Base-by-base conservation (phyloP, 306 rosid genomes). In the Vigna radiata region DNA sequence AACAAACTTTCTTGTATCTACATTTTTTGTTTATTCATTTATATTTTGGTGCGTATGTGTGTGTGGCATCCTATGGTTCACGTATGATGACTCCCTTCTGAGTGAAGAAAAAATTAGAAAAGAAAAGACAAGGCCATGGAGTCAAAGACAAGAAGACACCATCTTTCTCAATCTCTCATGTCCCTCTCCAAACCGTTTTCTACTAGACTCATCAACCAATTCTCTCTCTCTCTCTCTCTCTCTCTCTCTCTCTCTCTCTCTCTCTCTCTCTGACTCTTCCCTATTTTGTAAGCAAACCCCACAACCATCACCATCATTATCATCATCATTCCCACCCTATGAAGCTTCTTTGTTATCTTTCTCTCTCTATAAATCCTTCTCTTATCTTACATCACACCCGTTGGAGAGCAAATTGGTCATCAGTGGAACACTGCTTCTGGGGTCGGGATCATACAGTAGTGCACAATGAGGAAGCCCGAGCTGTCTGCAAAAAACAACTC, bases 101-200 rank as follows among this genome's bases (percentile, higher is more conserved):
- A 87, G 89, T 85, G 94, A 90, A 85, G 94, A 82, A 80, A 93
- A 60, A 80, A 56, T 3, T 14, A 62, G 79, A 70, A 71, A 71
- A 58, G 62, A 55, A 77, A 75, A 68, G 75, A 82, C 69, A 69
- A 73, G 80, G 79, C 76, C 85, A 85, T 85, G 82, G 95, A 91
- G 90, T 89, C 96, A 91, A 91, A 93, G 95, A 89, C 89, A 88
- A 91, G 98, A 91, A 84, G 89, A 85, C 81, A 85, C 81, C 58
- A 55, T 77, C 83, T 83, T 61, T 69, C 81, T 63, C 29, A 41
- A 63, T 27, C 49, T 46, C 53, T 63, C 50, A 19, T 44, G 98
- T 91, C 94, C 90, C 91, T 83, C 83, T 94, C 97, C 90, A 89
- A 91, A 90, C 98, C 97, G 96, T 94, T 94, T 86, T 85, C 90